Evolutionary conservation across 1,284 basidiomycete species (phyloP).

Genomic region (Neonothopanus nambi): DNA sequence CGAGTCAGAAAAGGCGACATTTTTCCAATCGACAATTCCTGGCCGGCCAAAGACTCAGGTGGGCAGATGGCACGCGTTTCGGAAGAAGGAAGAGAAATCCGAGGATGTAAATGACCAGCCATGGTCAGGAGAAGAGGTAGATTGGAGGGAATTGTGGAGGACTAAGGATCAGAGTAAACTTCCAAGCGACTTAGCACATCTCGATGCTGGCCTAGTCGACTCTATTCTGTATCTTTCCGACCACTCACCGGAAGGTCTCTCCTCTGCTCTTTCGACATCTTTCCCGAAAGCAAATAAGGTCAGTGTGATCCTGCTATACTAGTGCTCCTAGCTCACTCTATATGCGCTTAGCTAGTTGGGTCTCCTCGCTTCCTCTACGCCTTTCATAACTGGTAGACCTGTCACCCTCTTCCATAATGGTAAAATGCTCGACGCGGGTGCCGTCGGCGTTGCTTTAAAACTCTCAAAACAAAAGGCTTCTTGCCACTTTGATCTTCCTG

Average conservation of each 20-base stretch:
- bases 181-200: conserved; percentile 36
- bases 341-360: conserved; percentile 60
- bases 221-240: conserved; percentile 67
- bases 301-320: too few species aligned
- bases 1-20: conserved; percentile 35
- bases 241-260: conserved; percentile 59
- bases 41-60: conserved; percentile 60
- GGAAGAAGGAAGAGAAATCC: conserved; percentile 33
- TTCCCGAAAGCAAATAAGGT: conserved; percentile 59
- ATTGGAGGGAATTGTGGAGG: conserved; percentile 58
- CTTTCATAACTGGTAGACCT: conserved; percentile 82
- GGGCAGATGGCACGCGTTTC: conserved; percentile 64
- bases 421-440: conserved; percentile 62
- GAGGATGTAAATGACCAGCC: conserved; percentile 15
- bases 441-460: conserved; percentile 69
- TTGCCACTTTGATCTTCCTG: conserved; percentile 44
- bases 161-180: conserved; percentile 27
- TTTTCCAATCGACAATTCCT: conserved; percentile 61
- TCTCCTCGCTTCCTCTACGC: conserved; percentile 76
- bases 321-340: too few species aligned
- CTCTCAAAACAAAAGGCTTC: conserved; percentile 21
- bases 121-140: conserved; percentile 24
- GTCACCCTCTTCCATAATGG: conserved; percentile 73
- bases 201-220: conserved; percentile 43
- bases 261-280: conserved; percentile 42